Conservation (phyloP, 768 basidiomycete species). For the Russula foetens region DNA sequence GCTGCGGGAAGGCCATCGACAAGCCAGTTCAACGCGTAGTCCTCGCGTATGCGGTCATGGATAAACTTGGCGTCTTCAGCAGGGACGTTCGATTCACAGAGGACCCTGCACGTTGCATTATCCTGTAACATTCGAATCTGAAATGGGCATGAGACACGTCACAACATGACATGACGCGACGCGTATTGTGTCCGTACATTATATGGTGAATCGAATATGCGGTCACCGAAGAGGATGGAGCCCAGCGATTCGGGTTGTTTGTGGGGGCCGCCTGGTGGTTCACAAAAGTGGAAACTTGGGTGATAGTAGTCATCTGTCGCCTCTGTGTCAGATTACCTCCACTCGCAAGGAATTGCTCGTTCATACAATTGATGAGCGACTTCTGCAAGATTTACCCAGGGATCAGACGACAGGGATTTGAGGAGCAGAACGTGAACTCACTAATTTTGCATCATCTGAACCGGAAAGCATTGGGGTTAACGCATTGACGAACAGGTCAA, state of each 20-base stretch:
- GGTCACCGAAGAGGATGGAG: conserved; percentile 93
- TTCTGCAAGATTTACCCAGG: conserved; percentile 39
- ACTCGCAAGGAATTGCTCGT: not conserved
- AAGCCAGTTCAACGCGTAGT: conserved; percentile 92
- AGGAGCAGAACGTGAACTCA: conserved; percentile 29
- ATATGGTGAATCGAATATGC: conserved; percentile 87
- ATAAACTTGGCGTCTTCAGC: conserved; percentile 79
- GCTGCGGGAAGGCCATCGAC: conserved; percentile 91
- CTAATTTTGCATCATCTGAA: conserved; percentile 63
- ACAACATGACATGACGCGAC: not conserved
- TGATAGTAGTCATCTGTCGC: conserved; percentile 86
- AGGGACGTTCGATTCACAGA: conserved; percentile 59
- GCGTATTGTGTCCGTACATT: conserved; percentile 43
- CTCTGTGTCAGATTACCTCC: not conserved
- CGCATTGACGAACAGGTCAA: conserved; percentile 80
- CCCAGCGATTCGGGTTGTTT: conserved; percentile 82
- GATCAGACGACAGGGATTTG: not conserved
- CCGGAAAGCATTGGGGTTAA: conserved; percentile 77
- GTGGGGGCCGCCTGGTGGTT: conserved; percentile 63
- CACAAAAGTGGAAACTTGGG: conserved; percentile 76
- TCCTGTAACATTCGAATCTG: conserved; percentile 79
- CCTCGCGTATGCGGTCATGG: conserved; percentile 84
- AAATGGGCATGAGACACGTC: conserved; percentile 9
- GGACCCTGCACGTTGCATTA: conserved; percentile 62
- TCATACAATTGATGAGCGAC: conserved; percentile 83